These are phyloP conservation scores for Biscutella laevigata DNA, from an alignment of 441 rosid genomes.

Conservation along the genomic window DNA sequence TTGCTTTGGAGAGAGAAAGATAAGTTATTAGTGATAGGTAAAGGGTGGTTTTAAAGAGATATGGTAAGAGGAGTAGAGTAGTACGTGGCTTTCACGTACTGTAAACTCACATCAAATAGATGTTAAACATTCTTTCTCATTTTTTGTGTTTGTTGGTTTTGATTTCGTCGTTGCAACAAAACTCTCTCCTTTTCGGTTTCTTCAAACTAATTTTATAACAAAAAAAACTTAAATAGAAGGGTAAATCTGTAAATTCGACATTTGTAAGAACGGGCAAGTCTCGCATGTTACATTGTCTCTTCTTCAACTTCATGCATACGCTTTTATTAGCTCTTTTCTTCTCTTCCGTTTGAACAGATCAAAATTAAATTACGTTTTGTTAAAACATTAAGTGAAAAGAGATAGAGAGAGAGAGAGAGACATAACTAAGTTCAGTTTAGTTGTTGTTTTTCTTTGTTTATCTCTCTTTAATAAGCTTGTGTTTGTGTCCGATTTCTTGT, in stretches of 20 bases:
- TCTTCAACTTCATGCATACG: constrained; percentile 47
- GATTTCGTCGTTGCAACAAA: constrained; percentile 21
- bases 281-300: constrained; percentile 76
- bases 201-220: not conserved
- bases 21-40: no score
- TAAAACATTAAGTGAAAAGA: constrained; percentile 20
- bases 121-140: constrained; percentile 21
- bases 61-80: no score
- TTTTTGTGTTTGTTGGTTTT: constrained; percentile 9
- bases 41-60: no score
- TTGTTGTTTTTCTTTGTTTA: not conserved
- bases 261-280: constrained; percentile 61
- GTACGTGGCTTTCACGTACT: constrained; percentile 27
- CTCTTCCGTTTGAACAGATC: constrained; percentile 23
- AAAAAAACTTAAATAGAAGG: constrained; percentile 20
- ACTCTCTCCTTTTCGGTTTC: no score
- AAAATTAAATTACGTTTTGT: constrained; percentile 5
- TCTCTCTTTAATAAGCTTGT: no score
- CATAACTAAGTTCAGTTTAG: not conserved
- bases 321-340: constrained; percentile 39
- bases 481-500: no score
- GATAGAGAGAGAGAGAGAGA: not conserved
- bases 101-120: constrained; percentile 22
- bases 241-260: constrained; percentile 27
- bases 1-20: no score